phyloP scores from a whole-genome alignment of 805 yeast species.

The Blastobotrys peoriensis region DNA sequence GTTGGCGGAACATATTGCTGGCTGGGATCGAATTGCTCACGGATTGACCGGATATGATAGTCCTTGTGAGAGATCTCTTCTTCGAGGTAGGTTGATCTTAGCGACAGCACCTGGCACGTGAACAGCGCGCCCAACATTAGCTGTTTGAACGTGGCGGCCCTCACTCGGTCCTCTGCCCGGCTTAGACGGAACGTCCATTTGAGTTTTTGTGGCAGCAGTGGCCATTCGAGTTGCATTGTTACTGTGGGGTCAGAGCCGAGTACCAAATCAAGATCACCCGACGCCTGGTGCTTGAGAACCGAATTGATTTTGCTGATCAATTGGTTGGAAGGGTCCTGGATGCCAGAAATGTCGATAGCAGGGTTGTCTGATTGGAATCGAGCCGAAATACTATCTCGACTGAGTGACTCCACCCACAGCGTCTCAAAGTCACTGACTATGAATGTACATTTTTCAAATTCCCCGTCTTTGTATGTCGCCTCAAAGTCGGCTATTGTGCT shows the following conservation, averaged over 20 bases:
- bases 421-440: no score
- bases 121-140: slow-evolving; percentile 4
- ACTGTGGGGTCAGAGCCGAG: no score
- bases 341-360: background rate
- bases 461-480: no score
- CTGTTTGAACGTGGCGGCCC: background rate
- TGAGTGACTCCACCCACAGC: no score
- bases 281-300: no score
- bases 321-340: background rate
- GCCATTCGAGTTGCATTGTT: background rate
- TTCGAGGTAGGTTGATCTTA: slow-evolving; percentile 6
- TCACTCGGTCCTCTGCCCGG: background rate
- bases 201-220: slow-evolving; percentile 11
- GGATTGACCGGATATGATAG: slow-evolving; percentile 13
- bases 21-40: slow-evolving; percentile 8
- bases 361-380: background rate
- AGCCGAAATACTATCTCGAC: background rate
- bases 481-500: no score
- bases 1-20: slow-evolving; percentile 11
- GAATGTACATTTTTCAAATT: no score
- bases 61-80: slow-evolving; percentile 11
- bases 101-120: slow-evolving; percentile 3
- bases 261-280: no score
- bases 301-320: no score
- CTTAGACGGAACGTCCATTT: slow-evolving; percentile 8